Evolutionary conservation across 805 yeast species (phyloP).

Genomic region (Spathaspora boniae): DNA sequence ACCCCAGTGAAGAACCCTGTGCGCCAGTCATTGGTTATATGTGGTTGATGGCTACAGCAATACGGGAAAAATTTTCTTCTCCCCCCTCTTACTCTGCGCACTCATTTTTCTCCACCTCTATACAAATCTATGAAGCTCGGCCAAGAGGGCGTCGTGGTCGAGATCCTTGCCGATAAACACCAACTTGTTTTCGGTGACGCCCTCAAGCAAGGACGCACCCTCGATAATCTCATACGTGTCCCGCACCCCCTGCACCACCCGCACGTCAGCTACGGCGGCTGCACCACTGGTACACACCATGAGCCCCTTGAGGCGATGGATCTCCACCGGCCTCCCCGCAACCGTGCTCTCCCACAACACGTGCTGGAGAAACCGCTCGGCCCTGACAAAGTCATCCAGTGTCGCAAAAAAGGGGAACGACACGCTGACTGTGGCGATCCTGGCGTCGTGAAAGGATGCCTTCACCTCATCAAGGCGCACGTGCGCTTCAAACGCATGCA

Average conservation of each 20-base stretch:
- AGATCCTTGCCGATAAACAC: constrained; percentile 76
- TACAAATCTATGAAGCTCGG: no score
- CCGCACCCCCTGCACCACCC: constrained; percentile 87
- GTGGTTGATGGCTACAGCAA: no score
- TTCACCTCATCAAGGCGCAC: constrained; percentile 11
- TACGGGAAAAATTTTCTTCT: no score
- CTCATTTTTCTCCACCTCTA: not conserved
- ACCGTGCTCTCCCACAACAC: constrained; percentile 68
- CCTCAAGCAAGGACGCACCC: constrained; percentile 34
- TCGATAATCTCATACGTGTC: constrained; percentile 82
- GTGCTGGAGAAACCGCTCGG: constrained; percentile 65
- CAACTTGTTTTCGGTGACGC: constrained; percentile 47
- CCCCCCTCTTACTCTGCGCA: no score
- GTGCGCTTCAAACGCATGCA: constrained; percentile 67
- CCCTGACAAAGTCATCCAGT: constrained; percentile 34
- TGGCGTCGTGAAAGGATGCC: constrained; percentile 32
- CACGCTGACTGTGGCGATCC: constrained; percentile 33
- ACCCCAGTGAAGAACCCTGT: no score
- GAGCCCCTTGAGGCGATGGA: constrained; percentile 82
- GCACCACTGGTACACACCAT: constrained; percentile 38
- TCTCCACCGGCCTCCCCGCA: constrained; percentile 48
- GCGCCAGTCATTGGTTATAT: no score
- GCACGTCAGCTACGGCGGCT: constrained; percentile 31
- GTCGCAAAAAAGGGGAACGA: constrained; percentile 44
- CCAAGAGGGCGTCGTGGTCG: constrained; percentile 27